These are phyloP conservation scores for Neospora caninum DNA, from an alignment of 169 alveolate genomes.

Conservation along the genomic window DNA sequence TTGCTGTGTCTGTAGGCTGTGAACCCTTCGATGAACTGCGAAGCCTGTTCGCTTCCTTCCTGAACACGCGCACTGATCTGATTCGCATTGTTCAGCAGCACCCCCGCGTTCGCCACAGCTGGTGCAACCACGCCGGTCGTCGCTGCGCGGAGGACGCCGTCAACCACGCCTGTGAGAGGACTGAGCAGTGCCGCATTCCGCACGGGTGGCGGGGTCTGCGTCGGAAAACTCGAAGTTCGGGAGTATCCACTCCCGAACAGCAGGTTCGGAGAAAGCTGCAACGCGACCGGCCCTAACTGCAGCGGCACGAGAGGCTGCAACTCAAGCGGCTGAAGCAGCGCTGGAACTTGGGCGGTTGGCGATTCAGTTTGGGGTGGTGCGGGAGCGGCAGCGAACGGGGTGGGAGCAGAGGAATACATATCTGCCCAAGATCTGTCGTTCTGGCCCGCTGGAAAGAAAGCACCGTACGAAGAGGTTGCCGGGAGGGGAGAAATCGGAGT, in stretches of 20 bases:
- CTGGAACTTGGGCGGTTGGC: neutral
- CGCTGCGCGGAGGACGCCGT: slow-evolving; percentile 27
- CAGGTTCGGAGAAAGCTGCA: neutral
- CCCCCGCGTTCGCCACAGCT: neutral
- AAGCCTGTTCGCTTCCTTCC: slow-evolving; percentile 31
- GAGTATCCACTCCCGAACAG: too few relatives aligned
- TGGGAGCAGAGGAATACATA: neutral
- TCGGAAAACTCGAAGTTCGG: too few relatives aligned
- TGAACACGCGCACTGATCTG: slow-evolving; percentile 35
- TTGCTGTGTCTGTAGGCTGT: neutral
- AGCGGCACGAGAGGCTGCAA: slow-evolving; percentile 20
- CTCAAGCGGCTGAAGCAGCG: slow-evolving; percentile 12
- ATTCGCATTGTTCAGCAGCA: neutral
- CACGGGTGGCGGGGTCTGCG: neutral
- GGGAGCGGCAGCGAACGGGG: neutral
- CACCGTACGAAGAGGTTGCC: neutral
- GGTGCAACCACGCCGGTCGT: slow-evolving; percentile 36
- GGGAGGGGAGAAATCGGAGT: neutral
- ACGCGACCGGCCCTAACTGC: neutral
- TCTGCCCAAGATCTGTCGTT: neutral
- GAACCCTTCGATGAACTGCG: neutral
- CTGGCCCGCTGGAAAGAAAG: neutral
- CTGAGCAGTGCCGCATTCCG: neutral
- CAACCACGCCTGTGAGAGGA: neutral
- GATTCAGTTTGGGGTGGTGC: neutral